Percentiles rank a stretch among this genome's conserved stretches.
Evolutionary conservation across 2,329 filamentous ascomycete species (phyloP).

Genomic region (Lasiodiplodia gonubiensis): DNA sequence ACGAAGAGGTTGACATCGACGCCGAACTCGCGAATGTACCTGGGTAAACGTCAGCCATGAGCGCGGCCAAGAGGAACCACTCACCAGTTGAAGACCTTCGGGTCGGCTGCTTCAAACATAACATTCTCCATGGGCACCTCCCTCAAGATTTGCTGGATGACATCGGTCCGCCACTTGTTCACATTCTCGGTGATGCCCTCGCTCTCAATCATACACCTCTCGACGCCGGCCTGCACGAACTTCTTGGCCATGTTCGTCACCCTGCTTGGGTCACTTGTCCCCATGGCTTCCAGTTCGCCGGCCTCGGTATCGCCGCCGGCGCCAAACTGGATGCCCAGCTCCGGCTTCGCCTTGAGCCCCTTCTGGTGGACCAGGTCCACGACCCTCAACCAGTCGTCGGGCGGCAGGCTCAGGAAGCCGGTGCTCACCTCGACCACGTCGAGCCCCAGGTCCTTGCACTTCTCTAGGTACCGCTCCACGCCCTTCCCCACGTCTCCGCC

Average conservation of each 20-base stretch:
- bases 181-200: constrained; percentile 66
- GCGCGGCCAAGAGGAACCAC: not conserved
- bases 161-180: constrained; percentile 59
- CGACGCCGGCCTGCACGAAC: constrained; percentile 60
- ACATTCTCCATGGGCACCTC: constrained; percentile 59
- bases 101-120: constrained; percentile 65
- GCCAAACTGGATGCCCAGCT: constrained; percentile 63
- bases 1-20: constrained; percentile 64
- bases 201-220: constrained; percentile 65
- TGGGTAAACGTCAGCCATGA: not conserved
- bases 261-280: constrained; percentile 57
- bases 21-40: constrained; percentile 61
- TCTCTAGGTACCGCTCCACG: constrained; percentile 59
- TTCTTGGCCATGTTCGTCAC: constrained; percentile 56
- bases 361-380: constrained; percentile 48
- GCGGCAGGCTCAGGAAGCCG: constrained; percentile 55
- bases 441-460: constrained; percentile 60
- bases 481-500: constrained; percentile 52
- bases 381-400: constrained; percentile 32
- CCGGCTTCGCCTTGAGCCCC: constrained; percentile 60
- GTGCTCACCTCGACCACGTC: constrained; percentile 62
- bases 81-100: constrained; percentile 58
- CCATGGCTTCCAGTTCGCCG: constrained; percentile 54
- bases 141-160: constrained; percentile 59
- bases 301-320: constrained; percentile 60